Base-by-base conservation (phyloP, 2,329 filamentous ascomycete species). In the Colletotrichum sidae region DNA sequence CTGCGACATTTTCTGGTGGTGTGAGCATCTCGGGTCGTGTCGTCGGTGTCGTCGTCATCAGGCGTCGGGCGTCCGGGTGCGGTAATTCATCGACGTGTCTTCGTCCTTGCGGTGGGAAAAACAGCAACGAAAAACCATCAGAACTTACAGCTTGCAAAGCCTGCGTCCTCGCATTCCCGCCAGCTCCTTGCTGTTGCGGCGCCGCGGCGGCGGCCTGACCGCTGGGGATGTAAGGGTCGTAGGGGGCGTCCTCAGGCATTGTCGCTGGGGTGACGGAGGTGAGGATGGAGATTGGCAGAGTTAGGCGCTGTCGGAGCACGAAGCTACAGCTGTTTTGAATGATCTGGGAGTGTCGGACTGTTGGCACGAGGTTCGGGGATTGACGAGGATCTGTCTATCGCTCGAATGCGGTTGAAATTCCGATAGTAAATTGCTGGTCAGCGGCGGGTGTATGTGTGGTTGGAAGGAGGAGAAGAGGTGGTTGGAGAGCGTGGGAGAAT, bases 151-250 rank as follows among this genome's bases (percentile, higher is more conserved):
- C 91, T 87, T 97, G 93, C 71, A 97, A 86, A 70, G 91, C 91
- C 70, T 85, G 81, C 59, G 86, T 84, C 77, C 86, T 79, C 67
- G 79, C 78, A 77, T 80, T 86, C 70, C 79, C 84, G 70, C 75
- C 80, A 74, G 71, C 75, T 68, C 74, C 80, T 77, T 63, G 78
- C 71, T 78, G 77, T 71, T 75, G 72, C 65, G 79, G 78, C 65
- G 72, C 74, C 67, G 81, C 78, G 68, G 72, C 74, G 67, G 81
- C 78, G 68, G 80, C 78, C 79, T 85, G 84, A 79, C 88, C 89
- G 77, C 87, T 88, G 76, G 93, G 93, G 79, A 95, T 94, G 82
- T 96, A 96, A 69, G 93, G 93, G 81, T 96, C 93, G 81, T 96
- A 96, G 71, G 92, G 92, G 76, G 85, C 81, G 65, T 86, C 83